Conservation (phyloP, 352 stramenopile species). For the Phytophthora palmivora region DNA sequence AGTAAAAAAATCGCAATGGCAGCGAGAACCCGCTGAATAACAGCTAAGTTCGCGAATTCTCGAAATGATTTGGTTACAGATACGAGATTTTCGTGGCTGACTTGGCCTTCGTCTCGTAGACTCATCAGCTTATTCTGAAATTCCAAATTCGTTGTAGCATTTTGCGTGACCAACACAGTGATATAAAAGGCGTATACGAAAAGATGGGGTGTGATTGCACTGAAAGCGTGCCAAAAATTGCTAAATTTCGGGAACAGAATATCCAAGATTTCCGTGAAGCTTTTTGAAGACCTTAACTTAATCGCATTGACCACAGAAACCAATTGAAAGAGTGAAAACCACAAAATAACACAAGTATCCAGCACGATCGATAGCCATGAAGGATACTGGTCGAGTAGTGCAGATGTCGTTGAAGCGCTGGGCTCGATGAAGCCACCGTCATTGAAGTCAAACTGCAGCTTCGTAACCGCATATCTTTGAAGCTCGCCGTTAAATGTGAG, state of each 20-base stretch:
- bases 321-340: conserved; percentile 33
- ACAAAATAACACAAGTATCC: conserved; percentile 25
- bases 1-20: conserved; percentile 42
- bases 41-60: conserved; percentile 37
- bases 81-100: conserved; percentile 23
- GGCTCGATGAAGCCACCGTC: conserved; percentile 43
- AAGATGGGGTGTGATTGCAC: conserved; percentile 22
- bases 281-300: too few relatives aligned
- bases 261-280: too few relatives aligned
- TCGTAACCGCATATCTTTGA: conserved; percentile 39
- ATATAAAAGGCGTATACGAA: conserved; percentile 50
- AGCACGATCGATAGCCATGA: conserved; percentile 11
- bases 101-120: conserved; percentile 36
- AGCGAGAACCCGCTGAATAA: conserved; percentile 44
- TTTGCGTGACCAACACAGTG: conserved; percentile 49
- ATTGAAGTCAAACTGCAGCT: conserved; percentile 48
- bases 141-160: conserved; percentile 33
- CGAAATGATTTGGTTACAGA: conserved; percentile 39
- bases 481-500: conserved; percentile 58
- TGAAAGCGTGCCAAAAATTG: too few relatives aligned
- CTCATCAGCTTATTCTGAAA: conserved; percentile 51
- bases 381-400: conserved; percentile 32
- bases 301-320: conserved; percentile 17
- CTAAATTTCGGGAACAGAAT: too few relatives aligned
- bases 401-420: conserved; percentile 32